These are phyloP conservation scores for Sugiyamaella chiloensis DNA, from an alignment of 805 yeast genomes.

Conservation along the genomic window DNA sequence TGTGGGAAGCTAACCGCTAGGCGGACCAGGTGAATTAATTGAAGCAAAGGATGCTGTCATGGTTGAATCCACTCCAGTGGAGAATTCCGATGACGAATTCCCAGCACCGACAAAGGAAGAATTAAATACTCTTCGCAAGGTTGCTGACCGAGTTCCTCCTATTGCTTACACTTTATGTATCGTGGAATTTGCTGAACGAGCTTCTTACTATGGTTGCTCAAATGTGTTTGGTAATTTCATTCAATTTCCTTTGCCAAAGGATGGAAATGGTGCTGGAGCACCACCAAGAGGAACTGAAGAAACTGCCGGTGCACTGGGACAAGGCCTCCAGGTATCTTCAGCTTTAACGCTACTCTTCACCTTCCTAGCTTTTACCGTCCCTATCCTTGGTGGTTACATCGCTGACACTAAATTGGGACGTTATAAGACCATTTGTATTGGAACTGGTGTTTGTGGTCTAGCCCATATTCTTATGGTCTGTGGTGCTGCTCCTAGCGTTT, in stretches of 20 bases:
- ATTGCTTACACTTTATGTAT: slow-evolving; percentile 26
- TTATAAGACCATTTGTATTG: slow-evolving; percentile 48
- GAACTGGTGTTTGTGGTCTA: slow-evolving; percentile 45
- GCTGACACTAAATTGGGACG: slow-evolving; percentile 50
- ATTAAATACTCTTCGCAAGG: slow-evolving; percentile 13
- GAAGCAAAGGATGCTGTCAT: slow-evolving; percentile 1
- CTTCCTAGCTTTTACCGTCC: slow-evolving; percentile 39
- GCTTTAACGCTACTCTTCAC: slow-evolving; percentile 47
- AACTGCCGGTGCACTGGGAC: slow-evolving; percentile 49
- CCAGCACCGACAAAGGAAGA: slow-evolving; percentile 15
- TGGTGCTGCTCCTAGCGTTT: slow-evolving; percentile 43
- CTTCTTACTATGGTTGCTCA: slow-evolving; percentile 48
- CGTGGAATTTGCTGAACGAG: slow-evolving; percentile 54
- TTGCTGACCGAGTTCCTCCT: slow-evolving; percentile 15
- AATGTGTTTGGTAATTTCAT: slow-evolving; percentile 48
- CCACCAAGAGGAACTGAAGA: slow-evolving; percentile 36
- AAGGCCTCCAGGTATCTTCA: slow-evolving; percentile 45
- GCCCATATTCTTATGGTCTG: slow-evolving; percentile 48
- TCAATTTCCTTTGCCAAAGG: slow-evolving; percentile 50
- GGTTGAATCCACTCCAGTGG: neutral
- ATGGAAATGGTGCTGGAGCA: slow-evolving; percentile 47
- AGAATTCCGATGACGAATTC: neutral
- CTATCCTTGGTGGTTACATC: slow-evolving; percentile 51
- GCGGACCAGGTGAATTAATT: too few species aligned
- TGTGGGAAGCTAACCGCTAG: too few species aligned